Evolutionary conservation across 768 basidiomycete species (phyloP).

Genomic region (Xerocomus potaroensis): DNA sequence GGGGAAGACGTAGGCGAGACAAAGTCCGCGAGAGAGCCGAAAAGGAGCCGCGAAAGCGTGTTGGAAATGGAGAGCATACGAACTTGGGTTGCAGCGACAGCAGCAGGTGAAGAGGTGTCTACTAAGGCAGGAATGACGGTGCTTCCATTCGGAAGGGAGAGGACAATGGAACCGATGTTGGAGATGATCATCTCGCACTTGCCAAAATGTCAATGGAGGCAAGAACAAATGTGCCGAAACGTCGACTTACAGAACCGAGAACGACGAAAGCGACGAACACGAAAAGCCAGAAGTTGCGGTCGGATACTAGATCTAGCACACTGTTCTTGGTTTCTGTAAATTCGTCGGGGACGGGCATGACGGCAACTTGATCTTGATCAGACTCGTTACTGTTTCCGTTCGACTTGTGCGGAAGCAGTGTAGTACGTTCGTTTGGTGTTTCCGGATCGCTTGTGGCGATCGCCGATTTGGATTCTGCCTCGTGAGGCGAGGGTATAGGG

Average conservation of each 20-base stretch:
- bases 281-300: slow-evolving; percentile 65
- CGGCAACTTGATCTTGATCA: slow-evolving; percentile 15
- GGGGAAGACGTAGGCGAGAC: slow-evolving; percentile 58
- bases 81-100: slow-evolving; percentile 59
- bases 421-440: slow-evolving; percentile 25
- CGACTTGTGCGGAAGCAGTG: slow-evolving; percentile 27
- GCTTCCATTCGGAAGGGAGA: slow-evolving; percentile 48
- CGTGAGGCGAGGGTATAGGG: slow-evolving; percentile 8
- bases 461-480: slow-evolving; percentile 1
- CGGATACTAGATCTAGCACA: slow-evolving; percentile 44
- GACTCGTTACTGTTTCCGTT: slow-evolving; percentile 10
- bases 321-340: slow-evolving; percentile 16
- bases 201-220: neutral
- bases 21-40: slow-evolving; percentile 70
- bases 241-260: slow-evolving; percentile 63
- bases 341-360: slow-evolving; percentile 26
- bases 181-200: slow-evolving; percentile 82
- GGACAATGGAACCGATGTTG: slow-evolving; percentile 73
- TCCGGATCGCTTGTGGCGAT: slow-evolving; percentile 12
- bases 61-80: slow-evolving; percentile 67
- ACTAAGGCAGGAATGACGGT: slow-evolving; percentile 5
- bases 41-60: slow-evolving; percentile 61
- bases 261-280: slow-evolving; percentile 44
- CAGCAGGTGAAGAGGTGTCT: slow-evolving; percentile 26
- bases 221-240: neutral